Evolutionary conservation across 495 filamentous ascomycete species (phyloP), one percentile per base, ranked within the genome.

Genomic region (Neurospora hispaniola): DNA sequence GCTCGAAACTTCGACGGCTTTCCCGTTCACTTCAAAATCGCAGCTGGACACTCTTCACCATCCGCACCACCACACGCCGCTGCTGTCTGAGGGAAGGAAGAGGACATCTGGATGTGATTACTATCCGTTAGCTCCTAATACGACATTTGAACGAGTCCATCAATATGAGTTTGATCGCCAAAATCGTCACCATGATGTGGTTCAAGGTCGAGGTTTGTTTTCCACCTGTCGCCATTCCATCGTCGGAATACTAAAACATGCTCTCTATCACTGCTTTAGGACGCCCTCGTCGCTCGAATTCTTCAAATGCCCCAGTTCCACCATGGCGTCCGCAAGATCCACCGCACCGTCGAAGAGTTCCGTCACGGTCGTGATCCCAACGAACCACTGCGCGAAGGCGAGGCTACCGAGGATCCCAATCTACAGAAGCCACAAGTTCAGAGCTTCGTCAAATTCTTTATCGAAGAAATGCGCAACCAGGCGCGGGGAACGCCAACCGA

Each of bases 381-480:
- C 73, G 84, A 84, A 40, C 83, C 84, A 39, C 48, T 85, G 11
- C 75, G 79, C 14, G 80, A 75, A 18, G 84, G 84, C 31, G 84
- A 85, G 62, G 84, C 84, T 0, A 68, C 74, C 72, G 74, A 75
- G 44, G 54, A 75, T 14, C 74, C 75, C 4, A 68, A 48, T 39
- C 31, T 66, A 18, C 18, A 54, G 5, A 72, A 71, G 46, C 42
- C n/a, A n/a, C 40, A 71, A 18, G 31, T 42, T 2, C 71, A 70
- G 8, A 69, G 68, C 9, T 84, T 84, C 70, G 38, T 84, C 10
- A 78, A 59, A 10, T 77, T 81, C 44, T 85, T 85, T 42, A 7
- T 77, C 69, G 77, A 82, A 1, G 82, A 85, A 73, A 69, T 85
- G 3, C 75, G 74, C 35, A 85, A 83, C 54, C 82, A 85, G 44